Evolutionary conservation across 2,329 filamentous ascomycete species (phyloP).

Genomic region (Orbilia blumenaviensis): DNA sequence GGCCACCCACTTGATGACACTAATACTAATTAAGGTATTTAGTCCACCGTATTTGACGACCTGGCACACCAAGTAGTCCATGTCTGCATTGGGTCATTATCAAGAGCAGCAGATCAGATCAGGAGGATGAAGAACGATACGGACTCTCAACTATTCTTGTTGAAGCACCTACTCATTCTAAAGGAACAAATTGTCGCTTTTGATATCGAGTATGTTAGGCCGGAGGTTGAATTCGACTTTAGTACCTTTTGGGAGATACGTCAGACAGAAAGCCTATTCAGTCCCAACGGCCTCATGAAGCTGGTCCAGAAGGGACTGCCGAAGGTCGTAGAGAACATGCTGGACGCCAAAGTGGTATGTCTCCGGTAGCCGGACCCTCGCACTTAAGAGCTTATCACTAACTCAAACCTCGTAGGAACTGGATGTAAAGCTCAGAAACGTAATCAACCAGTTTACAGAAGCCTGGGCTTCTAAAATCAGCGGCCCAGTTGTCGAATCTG

Average conservation of each 20-base stretch:
- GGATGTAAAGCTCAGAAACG: conserved; percentile 70
- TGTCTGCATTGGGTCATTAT: conserved; percentile 84
- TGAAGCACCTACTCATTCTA: conserved; percentile 91
- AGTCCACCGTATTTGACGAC: conserved; percentile 76
- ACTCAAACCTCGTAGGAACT: conserved; percentile 62
- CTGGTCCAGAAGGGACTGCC: conserved; percentile 70
- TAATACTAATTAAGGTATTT: conserved; percentile 55
- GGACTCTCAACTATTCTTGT: conserved; percentile 88
- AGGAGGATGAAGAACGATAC: conserved; percentile 68
- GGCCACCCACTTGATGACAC: background rate
- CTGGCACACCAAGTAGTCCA: conserved; percentile 84
- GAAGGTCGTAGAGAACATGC: conserved; percentile 75
- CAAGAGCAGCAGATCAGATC: conserved; percentile 76
- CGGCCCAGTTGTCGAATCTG: conserved; percentile 61
- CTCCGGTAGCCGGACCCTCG: background rate
- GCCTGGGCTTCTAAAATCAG: conserved; percentile 69
- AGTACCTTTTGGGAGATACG: conserved; percentile 76
- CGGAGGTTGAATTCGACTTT: conserved; percentile 73
- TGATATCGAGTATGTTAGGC: conserved; percentile 81
- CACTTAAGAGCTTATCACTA: background rate
- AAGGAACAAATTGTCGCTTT: conserved; percentile 97
- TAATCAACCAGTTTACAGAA: conserved; percentile 74
- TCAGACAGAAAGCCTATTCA: conserved; percentile 72
- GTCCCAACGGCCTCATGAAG: conserved; percentile 70
- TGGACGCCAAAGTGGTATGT: conserved; percentile 71